Percentiles rank a stretch among this genome's conserved stretches.
phyloP scores from a whole-genome alignment of 164 flowering plant genomes.

The Malania oleifera region DNA sequence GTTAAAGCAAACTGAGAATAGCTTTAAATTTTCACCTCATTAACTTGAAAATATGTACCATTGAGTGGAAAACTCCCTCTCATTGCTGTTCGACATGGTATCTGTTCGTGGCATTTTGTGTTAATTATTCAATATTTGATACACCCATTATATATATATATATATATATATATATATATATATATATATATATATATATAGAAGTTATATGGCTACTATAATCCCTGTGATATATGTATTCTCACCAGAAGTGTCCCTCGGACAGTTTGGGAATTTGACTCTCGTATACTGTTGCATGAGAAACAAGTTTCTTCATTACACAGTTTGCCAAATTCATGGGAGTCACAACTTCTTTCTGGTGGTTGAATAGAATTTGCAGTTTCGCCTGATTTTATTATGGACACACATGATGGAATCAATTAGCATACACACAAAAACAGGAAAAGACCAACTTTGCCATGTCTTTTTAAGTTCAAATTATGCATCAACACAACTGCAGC shows the following conservation, averaged over 20 bases:
- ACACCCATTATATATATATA: background rate
- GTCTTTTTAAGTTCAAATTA: background rate
- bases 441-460: background rate
- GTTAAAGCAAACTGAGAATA: background rate
- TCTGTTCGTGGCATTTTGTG: constrained; percentile 38
- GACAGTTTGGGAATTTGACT: constrained; percentile 60
- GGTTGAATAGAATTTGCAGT: constrained; percentile 73
- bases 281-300: constrained; percentile 67
- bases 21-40: constrained; percentile 58
- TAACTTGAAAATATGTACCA: constrained; percentile 98
- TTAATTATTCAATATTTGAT: background rate
- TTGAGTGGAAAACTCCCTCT: constrained; percentile 93
- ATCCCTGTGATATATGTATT: background rate
- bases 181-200: background rate
- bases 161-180: background rate
- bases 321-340: constrained; percentile 37
- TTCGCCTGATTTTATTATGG: constrained; percentile 53
- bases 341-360: constrained; percentile 49
- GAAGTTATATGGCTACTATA: background rate
- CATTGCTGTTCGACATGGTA: constrained; percentile 91
- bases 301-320: constrained; percentile 60
- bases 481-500: background rate
- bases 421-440: background rate
- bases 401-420: background rate
- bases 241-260: constrained; percentile 83